phyloP scores from a whole-genome alignment of 2,329 filamentous ascomycete species.

The Acephala macrosclerotiorum region DNA sequence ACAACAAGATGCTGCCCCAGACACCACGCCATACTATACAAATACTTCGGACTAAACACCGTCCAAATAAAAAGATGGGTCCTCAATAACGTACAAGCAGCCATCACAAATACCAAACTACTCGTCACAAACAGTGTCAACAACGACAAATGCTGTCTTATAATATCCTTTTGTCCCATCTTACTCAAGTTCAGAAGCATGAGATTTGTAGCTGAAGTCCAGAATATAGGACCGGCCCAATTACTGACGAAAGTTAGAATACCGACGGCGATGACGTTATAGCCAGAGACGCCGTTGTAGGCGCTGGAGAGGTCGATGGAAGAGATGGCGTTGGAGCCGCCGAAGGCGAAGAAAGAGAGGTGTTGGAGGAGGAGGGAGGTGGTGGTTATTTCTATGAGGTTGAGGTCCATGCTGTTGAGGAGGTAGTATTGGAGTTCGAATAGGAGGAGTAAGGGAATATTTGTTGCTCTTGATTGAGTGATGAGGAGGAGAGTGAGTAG shows the following conservation, averaged over 20 bases:
- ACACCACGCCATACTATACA: conserved; percentile 91
- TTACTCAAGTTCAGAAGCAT: conserved; percentile 56
- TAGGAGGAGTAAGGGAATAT: conserved; percentile 84
- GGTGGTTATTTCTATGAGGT: conserved; percentile 66
- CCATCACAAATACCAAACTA: conserved; percentile 80
- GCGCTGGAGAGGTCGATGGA: conserved; percentile 94
- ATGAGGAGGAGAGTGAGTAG: conserved; percentile 80
- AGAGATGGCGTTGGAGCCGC: conserved; percentile 92
- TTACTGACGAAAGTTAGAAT: conserved; percentile 86
- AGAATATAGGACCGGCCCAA: conserved; percentile 92
- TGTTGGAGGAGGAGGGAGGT: conserved; percentile 81
- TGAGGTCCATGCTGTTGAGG: conserved; percentile 56
- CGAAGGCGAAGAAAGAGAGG: conserved; percentile 86
- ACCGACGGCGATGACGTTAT: conserved; percentile 83
- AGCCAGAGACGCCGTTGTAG: conserved; percentile 88
- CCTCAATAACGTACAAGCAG: conserved; percentile 81
- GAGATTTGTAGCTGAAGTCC: conserved; percentile 72
- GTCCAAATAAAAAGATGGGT: conserved; percentile 98
- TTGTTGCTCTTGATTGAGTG: conserved; percentile 85
- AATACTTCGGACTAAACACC: conserved; percentile 95
- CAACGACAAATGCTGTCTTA: conserved; percentile 62
- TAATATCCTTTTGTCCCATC: conserved; percentile 24
- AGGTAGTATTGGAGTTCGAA: conserved; percentile 69
- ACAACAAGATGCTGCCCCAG: conserved; percentile 80
- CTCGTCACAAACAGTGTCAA: conserved; percentile 75